Evolutionary conservation across 2,329 filamentous ascomycete genomes (phyloP).

Genomic region (Escovopsis sp.): DNA sequence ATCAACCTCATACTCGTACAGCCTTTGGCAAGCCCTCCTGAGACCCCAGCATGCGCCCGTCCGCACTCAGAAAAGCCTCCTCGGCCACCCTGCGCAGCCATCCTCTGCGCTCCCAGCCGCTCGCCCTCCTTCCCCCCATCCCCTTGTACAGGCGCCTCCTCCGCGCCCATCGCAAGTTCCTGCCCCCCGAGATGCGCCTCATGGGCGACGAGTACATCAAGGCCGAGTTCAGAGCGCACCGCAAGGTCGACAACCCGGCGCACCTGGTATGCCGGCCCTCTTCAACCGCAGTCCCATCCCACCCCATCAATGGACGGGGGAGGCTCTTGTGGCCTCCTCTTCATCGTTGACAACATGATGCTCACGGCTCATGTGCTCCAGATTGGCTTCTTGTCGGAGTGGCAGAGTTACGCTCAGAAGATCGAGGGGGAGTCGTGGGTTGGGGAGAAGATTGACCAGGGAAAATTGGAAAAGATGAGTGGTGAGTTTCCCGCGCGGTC

Average conservation of each 20-base stretch:
- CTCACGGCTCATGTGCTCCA: no score
- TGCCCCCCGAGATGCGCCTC: slow-evolving; percentile 60
- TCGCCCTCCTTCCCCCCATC: slow-evolving; percentile 73
- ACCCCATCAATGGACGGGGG: no score
- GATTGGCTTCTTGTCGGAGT: slow-evolving; percentile 93
- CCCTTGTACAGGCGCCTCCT: slow-evolving; percentile 80
- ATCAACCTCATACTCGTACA: slow-evolving; percentile 6
- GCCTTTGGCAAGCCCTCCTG: slow-evolving; percentile 4
- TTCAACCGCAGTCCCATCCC: not conserved
- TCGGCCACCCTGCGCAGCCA: slow-evolving; percentile 17
- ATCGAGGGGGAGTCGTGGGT: slow-evolving; percentile 78
- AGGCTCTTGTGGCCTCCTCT: not conserved
- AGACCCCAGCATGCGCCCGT: slow-evolving; percentile 1
- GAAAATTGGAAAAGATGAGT: slow-evolving; percentile 86
- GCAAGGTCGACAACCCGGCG: slow-evolving; percentile 72
- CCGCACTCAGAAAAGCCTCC: slow-evolving; percentile 19
- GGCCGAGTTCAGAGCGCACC: slow-evolving; percentile 77
- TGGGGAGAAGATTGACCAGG: slow-evolving; percentile 68
- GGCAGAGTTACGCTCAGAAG: slow-evolving; percentile 89
- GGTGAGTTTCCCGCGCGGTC: slow-evolving; percentile 38
- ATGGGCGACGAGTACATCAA: slow-evolving; percentile 91
- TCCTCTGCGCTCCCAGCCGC: slow-evolving; percentile 23
- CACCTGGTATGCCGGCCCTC: slow-evolving; percentile 53
- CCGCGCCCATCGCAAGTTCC: slow-evolving; percentile 67
- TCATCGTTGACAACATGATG: not conserved